Percentiles rank a stretch among this genome's conserved stretches.
Evolutionary conservation across 192 early-diverging fungal genomes (phyloP).

Genomic region (Kappamyces sp.): DNA sequence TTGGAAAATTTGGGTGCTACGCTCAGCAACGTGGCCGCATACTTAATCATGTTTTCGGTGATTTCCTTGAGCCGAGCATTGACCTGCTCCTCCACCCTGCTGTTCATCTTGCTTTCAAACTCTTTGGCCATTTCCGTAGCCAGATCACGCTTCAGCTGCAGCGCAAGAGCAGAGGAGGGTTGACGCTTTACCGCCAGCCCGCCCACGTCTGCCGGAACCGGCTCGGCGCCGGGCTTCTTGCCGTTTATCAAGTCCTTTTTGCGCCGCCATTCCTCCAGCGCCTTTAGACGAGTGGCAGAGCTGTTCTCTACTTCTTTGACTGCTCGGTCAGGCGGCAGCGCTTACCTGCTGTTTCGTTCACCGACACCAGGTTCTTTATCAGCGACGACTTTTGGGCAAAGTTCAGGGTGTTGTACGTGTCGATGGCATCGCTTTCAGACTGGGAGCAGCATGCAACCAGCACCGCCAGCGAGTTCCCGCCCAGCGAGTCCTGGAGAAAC

Average conservation of each 20-base stretch:
- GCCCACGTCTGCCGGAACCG: too few relatives aligned
- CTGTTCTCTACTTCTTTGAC: slow-evolving; percentile 1
- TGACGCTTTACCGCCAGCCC: too few relatives aligned
- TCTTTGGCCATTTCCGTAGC: slow-evolving; percentile 3
- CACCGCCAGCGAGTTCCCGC: slow-evolving; percentile 54
- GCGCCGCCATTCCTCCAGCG: slow-evolving; percentile 13
- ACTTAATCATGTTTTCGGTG: too few relatives aligned
- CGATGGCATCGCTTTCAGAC: slow-evolving; percentile 37
- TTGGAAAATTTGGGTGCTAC: too few relatives aligned
- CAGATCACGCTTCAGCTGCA: too few relatives aligned
- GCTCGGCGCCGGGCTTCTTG: too few relatives aligned
- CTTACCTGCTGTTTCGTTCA: slow-evolving; percentile 15
- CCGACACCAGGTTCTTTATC: slow-evolving; percentile 48
- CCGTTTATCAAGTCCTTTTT: too few relatives aligned
- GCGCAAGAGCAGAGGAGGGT: too few relatives aligned
- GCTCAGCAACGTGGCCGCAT: too few relatives aligned
- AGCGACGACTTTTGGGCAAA: slow-evolving; percentile 59
- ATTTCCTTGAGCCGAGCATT: too few relatives aligned
- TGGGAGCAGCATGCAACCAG: slow-evolving; percentile 67
- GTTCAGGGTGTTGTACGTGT: slow-evolving; percentile 59
- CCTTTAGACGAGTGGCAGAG: neutral
- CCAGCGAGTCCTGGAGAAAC: slow-evolving; percentile 59
- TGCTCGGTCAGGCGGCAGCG: neutral
- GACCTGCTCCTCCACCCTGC: neutral
- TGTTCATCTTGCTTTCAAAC: slow-evolving; percentile 11